These are phyloP conservation scores for Zymoseptoria ardabiliae DNA, from an alignment of 2,329 filamentous ascomycete species.

Conservation along the genomic window DNA sequence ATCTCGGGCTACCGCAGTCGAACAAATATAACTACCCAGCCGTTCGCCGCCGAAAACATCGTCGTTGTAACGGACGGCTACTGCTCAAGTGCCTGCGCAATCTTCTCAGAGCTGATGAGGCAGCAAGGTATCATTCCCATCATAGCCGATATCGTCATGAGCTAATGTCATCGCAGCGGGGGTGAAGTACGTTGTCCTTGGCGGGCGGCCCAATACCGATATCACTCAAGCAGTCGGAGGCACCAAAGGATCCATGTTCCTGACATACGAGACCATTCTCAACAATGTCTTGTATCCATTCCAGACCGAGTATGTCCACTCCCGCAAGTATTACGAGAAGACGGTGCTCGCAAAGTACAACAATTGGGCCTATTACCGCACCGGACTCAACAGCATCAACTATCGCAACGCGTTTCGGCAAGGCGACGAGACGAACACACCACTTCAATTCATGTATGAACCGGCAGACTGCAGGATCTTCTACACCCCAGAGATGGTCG, in stretches of 20 bases:
- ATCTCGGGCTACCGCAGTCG: conserved; percentile 46
- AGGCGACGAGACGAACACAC: conserved; percentile 33
- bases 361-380: conserved; percentile 20
- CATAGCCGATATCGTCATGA: neutral
- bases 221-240: conserved; percentile 41
- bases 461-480: conserved; percentile 46
- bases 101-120: conserved; percentile 40
- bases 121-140: conserved; percentile 27
- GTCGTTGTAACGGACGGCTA: conserved; percentile 43
- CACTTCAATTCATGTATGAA: conserved; percentile 45
- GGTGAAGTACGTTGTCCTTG: conserved; percentile 37
- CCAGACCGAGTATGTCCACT: conserved; percentile 16
- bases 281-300: conserved; percentile 17
- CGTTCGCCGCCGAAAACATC: conserved; percentile 52
- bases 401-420: conserved; percentile 27
- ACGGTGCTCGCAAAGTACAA: conserved; percentile 25
- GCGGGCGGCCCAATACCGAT: conserved; percentile 35
- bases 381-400: conserved; percentile 22
- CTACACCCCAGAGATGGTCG: conserved; percentile 45
- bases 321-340: conserved; percentile 22
- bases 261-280: conserved; percentile 20
- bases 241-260: conserved; percentile 37
- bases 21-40: conserved; percentile 40
- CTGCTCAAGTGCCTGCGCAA: conserved; percentile 42
- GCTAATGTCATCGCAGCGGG: conserved; percentile 20